A percentile compares a stretch with the other conserved stretches of the same genome.
Conservation (phyloP, 345 rosid genomes). For the Lagerstroemia speciosa region DNA sequence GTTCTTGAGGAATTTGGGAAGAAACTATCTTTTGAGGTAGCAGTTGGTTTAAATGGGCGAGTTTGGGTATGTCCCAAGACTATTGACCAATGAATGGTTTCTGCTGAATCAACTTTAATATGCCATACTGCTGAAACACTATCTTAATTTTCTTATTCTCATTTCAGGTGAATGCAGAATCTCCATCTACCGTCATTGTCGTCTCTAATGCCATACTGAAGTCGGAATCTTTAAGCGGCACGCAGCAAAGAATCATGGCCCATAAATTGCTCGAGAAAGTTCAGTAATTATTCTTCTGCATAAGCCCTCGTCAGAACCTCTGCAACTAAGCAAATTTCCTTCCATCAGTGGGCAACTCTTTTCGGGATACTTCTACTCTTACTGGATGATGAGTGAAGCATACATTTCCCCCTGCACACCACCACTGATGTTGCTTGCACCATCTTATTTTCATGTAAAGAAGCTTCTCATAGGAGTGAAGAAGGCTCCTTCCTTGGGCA, state of each 20-base stretch:
- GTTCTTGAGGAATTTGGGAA: slow-evolving; percentile 76
- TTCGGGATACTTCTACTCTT: background rate
- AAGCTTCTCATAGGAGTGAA: background rate
- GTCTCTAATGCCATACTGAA: slow-evolving; percentile 64
- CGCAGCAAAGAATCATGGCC: slow-evolving; percentile 70
- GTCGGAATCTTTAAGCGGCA: slow-evolving; percentile 50
- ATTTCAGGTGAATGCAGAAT: slow-evolving; percentile 41
- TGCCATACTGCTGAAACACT: background rate
- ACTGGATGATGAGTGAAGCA: background rate
- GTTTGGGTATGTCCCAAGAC: slow-evolving; percentile 44
- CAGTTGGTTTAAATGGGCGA: slow-evolving; percentile 74
- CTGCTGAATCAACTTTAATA: background rate
- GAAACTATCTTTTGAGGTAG: slow-evolving; percentile 68
- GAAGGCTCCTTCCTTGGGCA: background rate
- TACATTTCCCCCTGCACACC: background rate
- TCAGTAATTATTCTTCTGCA: slow-evolving; percentile 21
- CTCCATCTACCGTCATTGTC: slow-evolving; percentile 49
- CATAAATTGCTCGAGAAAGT: slow-evolving; percentile 60
- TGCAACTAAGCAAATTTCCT: background rate
- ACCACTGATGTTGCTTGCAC: background rate
- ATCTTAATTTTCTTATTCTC: background rate
- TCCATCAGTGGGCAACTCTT: background rate
- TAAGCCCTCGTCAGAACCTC: background rate
- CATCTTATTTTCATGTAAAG: background rate
- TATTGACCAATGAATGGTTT: background rate